These are phyloP conservation scores for Acorus calamus DNA, from an alignment of 106 monocot species.

Conservation along the genomic window DNA sequence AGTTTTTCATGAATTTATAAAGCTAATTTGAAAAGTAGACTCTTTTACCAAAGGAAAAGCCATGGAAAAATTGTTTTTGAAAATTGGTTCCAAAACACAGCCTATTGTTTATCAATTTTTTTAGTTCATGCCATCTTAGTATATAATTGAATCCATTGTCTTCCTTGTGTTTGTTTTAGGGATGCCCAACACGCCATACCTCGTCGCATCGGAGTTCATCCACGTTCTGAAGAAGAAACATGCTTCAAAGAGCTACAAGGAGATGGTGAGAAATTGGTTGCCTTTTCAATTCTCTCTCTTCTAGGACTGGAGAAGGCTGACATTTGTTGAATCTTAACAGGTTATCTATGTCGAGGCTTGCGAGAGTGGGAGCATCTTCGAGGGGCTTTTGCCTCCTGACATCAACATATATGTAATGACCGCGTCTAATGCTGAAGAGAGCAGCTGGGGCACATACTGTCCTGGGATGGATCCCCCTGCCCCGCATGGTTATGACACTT, in stretches of 20 bases:
- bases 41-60: no score
- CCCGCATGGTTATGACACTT: conserved; percentile 54
- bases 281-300: no score
- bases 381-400: conserved; percentile 65
- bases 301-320: no score
- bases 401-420: conserved; percentile 86
- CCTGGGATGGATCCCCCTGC: conserved; percentile 61
- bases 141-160: no score
- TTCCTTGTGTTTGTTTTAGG: conserved; percentile 15
- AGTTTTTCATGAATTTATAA: no score
- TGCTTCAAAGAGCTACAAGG: conserved; percentile 51
- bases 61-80: no score
- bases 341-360: conserved; percentile 93
- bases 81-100: no score
- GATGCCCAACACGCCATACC: conserved; percentile 69
- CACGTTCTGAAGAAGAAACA: conserved; percentile 78
- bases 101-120: no score
- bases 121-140: no score
- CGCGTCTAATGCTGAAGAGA: conserved; percentile 79
- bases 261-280: conserved; percentile 42
- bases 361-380: conserved; percentile 90
- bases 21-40: no score
- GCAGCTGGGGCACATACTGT: conserved; percentile 86
- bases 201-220: conserved; percentile 60
- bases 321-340: conserved; percentile 12